Percentiles rank a stretch among this genome's conserved stretches.
These are phyloP conservation scores for Hanseniaspora hatyaiensis DNA, from an alignment of 805 yeast genomes.

Conservation along the genomic window DNA sequence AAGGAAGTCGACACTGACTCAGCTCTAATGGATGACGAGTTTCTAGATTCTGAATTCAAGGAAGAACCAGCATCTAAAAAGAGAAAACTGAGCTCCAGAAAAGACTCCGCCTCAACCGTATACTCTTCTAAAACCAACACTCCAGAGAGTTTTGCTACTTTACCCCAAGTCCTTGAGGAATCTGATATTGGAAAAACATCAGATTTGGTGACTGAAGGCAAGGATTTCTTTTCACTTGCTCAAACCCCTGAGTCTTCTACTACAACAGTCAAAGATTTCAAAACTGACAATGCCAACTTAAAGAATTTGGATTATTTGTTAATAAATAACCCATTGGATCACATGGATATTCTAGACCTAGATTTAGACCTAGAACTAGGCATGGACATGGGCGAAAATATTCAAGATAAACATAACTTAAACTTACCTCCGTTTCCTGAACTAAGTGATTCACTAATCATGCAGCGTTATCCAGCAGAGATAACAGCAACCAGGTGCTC, in stretches of 20 bases:
- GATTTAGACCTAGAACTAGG: constrained; percentile 11
- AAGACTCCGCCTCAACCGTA: neutral
- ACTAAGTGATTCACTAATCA: constrained; percentile 7
- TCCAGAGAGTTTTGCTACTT: neutral
- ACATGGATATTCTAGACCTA: neutral
- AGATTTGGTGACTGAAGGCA: too few species aligned
- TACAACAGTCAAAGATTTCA: neutral
- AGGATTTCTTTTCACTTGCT: too few species aligned
- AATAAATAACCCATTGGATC: neutral
- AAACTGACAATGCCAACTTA: neutral
- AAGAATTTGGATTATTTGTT: neutral
- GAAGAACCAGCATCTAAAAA: constrained; percentile 3
- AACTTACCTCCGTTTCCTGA: neutral
- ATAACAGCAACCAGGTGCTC: constrained; percentile 15
- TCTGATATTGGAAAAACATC: too few species aligned
- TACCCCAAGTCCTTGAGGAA: neutral
- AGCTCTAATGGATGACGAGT: too few species aligned
- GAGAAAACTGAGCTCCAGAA: constrained; percentile 5
- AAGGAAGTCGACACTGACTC: too few species aligned
- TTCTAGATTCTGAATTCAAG: too few species aligned
- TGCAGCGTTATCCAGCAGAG: constrained; percentile 19
- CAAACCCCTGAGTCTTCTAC: constrained; percentile 3
- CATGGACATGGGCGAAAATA: constrained; percentile 15
- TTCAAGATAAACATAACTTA: neutral
- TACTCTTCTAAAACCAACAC: neutral